phyloP scores from a whole-genome alignment of 345 rosid species.

The Acer negundo region DNA sequence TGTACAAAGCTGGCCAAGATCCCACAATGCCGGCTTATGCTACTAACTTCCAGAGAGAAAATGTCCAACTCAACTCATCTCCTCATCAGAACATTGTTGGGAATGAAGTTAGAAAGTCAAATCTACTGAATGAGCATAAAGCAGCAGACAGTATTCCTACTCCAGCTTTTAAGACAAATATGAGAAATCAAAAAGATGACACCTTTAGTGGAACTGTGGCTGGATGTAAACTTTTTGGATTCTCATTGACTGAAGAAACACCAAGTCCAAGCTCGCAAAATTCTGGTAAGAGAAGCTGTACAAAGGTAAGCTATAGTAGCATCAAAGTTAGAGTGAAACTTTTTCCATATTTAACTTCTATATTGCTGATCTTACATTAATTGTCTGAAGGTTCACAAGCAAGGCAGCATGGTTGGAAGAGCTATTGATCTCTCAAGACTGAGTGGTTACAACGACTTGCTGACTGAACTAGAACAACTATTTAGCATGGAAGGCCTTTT shows the following conservation, averaged over 20 bases:
- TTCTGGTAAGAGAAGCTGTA: conserved; percentile 87
- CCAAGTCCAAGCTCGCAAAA: conserved; percentile 49
- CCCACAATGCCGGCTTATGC: conserved; percentile 32
- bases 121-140: conserved; percentile 38
- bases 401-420: conserved; percentile 92
- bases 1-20: conserved; percentile 38
- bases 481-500: conserved; percentile 88
- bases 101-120: conserved; percentile 44
- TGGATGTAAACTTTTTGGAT: conserved; percentile 87
- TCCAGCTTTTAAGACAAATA: conserved; percentile 38
- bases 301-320: conserved; percentile 60
- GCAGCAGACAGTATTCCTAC: conserved; percentile 37
- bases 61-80: conserved; percentile 34
- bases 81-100: conserved; percentile 27
- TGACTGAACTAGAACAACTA: conserved; percentile 68
- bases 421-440: conserved; percentile 82
- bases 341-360: conserved; percentile 21
- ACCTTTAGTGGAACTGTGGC: conserved; percentile 39
- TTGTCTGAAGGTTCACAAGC: conserved; percentile 81
- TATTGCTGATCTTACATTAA: conserved; percentile 14
- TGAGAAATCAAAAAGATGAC: conserved; percentile 40
- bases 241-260: conserved; percentile 61
- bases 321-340: conserved; percentile 3
- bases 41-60: conserved; percentile 41
- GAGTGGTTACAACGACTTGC: conserved; percentile 69